A percentile compares a stretch with the other conserved stretches of the same genome.
Conservation (phyloP, 352 stramenopile species). For the Globisporangium okanoganense region DNA sequence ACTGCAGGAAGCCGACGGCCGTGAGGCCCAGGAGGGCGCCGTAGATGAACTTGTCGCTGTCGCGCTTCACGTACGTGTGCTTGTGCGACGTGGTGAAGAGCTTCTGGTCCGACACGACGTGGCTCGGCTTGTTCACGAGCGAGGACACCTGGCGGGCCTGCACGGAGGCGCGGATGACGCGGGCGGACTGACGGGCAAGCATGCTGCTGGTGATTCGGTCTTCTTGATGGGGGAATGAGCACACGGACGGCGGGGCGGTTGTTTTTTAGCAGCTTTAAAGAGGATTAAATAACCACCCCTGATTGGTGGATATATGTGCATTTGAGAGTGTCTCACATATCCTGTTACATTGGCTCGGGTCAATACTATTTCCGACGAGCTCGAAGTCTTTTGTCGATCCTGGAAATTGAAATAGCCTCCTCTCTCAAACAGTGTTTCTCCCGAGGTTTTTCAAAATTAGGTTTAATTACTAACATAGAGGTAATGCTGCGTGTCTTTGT, state of each 20-base stretch:
- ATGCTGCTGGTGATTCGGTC: slow-evolving; percentile 13
- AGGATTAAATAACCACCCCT: no score
- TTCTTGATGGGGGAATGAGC: slow-evolving; percentile 5
- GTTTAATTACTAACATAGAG: no score
- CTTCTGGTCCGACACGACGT: slow-evolving; percentile 56
- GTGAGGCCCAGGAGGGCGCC: slow-evolving; percentile 34
- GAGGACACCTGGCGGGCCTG: slow-evolving; percentile 46
- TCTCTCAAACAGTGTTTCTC: no score
- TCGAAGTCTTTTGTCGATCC: no score
- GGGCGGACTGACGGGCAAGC: slow-evolving; percentile 51
- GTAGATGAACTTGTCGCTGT: slow-evolving; percentile 46
- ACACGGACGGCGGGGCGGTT: not conserved
- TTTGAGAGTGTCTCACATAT: no score
- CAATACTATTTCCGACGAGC: no score
- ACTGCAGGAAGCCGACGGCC: slow-evolving; percentile 54
- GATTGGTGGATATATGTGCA: no score
- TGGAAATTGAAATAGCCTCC: no score
- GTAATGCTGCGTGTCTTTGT: no score
- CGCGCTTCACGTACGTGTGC: slow-evolving; percentile 64
- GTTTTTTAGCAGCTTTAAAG: no score
- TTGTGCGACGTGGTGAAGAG: slow-evolving; percentile 58
- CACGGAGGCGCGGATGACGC: slow-evolving; percentile 22
- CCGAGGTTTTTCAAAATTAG: no score
- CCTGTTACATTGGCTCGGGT: no score
- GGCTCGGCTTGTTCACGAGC: slow-evolving; percentile 71